Evolutionary conservation across 169 alveolate genomes (phyloP).

Genomic region (Plasmodium knowlesi): DNA sequence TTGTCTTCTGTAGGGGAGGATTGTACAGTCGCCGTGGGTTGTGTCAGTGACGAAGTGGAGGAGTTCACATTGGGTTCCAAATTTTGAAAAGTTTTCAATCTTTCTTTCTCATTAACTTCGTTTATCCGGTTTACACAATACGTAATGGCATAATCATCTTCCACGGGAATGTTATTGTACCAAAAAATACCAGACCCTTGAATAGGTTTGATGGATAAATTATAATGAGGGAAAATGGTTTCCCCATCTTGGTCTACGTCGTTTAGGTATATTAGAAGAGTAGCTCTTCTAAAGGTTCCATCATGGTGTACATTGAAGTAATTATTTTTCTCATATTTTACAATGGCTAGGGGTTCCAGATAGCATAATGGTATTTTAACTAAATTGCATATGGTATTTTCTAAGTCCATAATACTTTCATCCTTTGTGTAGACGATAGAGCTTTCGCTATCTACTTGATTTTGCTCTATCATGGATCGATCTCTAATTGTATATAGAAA

Average conservation of each 20-base stretch:
- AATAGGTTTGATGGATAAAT: conserved; percentile 80
- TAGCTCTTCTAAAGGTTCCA: conserved; percentile 82
- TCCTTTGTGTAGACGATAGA: conserved; percentile 71
- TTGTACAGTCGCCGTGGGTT: not conserved
- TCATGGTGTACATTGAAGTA: conserved; percentile 86
- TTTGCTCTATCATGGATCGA: conserved; percentile 28
- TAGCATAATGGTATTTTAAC: conserved; percentile 72
- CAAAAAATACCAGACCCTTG: conserved; percentile 84
- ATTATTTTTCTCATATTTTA: conserved; percentile 82
- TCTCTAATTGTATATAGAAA: conserved; percentile 58
- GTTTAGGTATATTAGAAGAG: conserved; percentile 81
- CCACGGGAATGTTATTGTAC: conserved; percentile 78
- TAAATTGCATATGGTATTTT: conserved; percentile 54
- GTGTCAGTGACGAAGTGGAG: not conserved
- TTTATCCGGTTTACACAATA: conserved; percentile 81
- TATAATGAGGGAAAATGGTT: conserved; percentile 82
- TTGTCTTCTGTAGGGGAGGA: not conserved
- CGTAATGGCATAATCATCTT: conserved; percentile 76
- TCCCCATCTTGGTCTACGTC: conserved; percentile 86
- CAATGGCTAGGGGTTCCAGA: conserved; percentile 85
- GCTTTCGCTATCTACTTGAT: conserved; percentile 16
- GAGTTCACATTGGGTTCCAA: not conserved
- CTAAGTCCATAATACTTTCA: conserved; percentile 66
- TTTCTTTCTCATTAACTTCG: conserved; percentile 72
- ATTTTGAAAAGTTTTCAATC: not conserved